Evolutionary conservation across 2,329 filamentous ascomycete species (phyloP), one percentile per base, ranked within the genome.

Genomic region (Laburnicola sp.): DNA sequence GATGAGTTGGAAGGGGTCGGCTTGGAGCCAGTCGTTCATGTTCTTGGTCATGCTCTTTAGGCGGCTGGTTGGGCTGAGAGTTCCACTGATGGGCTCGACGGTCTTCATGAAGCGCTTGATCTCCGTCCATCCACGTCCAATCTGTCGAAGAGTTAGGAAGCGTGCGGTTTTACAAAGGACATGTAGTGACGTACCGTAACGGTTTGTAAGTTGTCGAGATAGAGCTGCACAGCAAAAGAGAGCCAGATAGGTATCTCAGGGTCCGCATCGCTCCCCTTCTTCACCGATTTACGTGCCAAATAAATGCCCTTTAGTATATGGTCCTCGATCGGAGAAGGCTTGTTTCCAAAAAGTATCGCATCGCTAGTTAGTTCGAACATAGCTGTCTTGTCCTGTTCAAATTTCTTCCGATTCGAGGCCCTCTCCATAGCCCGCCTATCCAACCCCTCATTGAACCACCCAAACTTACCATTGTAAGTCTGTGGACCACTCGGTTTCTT

Each of bases 401-500:
- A 32, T 35, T 25, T 44, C 21, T 34, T 7, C 3, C 41, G 41
- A 16, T 25, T n/a, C n/a, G 16, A 8, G 21, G 11, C 2, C 5
- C 16, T 9, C 10, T 9, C n/a, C 21, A 26, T 16, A 25, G 23
- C 3, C 16, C 2, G 5, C 3, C 3, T 22, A 37, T 6, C 7
- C 7, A 21, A 22, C 8, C 21, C 35, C 25, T 37, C 32, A 16
- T 37, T n/a, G 32, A 23, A 45, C 8, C n/a, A 45, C 23, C 31
- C 43, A 37, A 22, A 45, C 43, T 22, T 16, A 9, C 43, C 43
- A 27, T 36, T 45, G 31, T 45, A 45, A n/a, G 21, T 26, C 4
- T 8, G 7, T 8, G 11, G 7, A 16, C 21, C 28, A 2, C n/a
- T n/a, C 10, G 8, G 6, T 25, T 45, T 6, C 3, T 2, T 21